A percentile compares a stretch with the other conserved stretches of the same genome.
phyloP scores from a whole-genome alignment of 164 flowering plant species.

The Amborella trichopoda region DNA sequence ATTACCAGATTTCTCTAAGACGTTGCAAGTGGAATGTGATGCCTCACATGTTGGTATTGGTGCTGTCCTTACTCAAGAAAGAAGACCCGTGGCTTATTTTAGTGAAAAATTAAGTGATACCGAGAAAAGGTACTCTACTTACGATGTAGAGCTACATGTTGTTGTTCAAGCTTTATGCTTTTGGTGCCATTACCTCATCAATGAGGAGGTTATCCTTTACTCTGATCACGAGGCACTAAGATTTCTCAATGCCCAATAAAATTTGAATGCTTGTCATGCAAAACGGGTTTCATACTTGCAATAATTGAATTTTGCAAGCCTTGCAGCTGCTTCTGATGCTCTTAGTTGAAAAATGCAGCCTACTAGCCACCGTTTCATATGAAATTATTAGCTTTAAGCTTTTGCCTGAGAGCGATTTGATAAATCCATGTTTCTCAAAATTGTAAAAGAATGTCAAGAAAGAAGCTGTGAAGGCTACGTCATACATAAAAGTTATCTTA shows the following conservation, averaged over 20 bases:
- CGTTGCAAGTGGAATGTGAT: neutral
- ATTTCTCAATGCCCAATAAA: neutral
- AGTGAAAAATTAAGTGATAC: too few relatives aligned
- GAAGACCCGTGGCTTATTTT: too few relatives aligned
- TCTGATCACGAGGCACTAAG: neutral
- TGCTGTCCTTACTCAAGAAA: neutral
- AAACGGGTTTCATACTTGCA: neutral
- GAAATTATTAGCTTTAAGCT: neutral
- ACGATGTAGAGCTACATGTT: neutral
- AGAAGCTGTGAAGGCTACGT: neutral
- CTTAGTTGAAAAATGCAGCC: neutral
- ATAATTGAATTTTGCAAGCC: neutral
- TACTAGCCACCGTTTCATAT: neutral
- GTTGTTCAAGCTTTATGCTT: too few relatives aligned
- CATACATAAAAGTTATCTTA: neutral
- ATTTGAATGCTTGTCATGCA: neutral
- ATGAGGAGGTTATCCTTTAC: neutral
- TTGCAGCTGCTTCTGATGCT: neutral
- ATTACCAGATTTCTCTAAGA: too few relatives aligned
- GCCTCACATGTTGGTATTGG: neutral
- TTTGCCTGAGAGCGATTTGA: neutral
- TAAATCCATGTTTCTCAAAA: neutral
- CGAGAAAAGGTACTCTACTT: too few relatives aligned
- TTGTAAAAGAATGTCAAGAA: neutral
- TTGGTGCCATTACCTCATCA: neutral